A percentile compares a stretch with the other conserved stretches of the same genome.
Evolutionary conservation across 1,284 basidiomycete genomes (phyloP).

Genomic region (Somion occarium): DNA sequence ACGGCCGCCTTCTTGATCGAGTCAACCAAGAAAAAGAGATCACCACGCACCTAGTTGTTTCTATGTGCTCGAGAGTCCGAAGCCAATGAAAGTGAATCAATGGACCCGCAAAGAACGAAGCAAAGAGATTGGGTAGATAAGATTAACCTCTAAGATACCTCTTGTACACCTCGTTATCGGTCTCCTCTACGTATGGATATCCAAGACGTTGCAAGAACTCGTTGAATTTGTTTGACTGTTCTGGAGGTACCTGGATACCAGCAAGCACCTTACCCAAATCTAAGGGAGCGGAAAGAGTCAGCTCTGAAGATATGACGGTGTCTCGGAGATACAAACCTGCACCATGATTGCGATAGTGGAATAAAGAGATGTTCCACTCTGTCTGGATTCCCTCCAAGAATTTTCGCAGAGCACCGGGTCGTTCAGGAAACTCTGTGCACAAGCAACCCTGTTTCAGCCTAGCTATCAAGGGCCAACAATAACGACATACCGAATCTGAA

Average conservation of each 20-base stretch:
- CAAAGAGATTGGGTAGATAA: too few species aligned
- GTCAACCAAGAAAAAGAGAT: too few species aligned
- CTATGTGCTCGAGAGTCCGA: too few species aligned
- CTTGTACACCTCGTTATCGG: conserved; percentile 83
- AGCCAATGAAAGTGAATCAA: too few species aligned
- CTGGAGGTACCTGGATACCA: conserved; percentile 85
- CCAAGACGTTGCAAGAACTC: conserved; percentile 75
- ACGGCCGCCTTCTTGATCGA: conserved; percentile 47
- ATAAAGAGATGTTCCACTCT: conserved; percentile 94
- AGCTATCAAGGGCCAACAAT: not conserved
- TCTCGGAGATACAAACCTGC: conserved; percentile 58
- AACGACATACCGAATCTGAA: conserved; percentile 83
- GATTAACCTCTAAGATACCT: conserved; percentile 50
- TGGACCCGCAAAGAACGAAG: too few species aligned
- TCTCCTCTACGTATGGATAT: conserved; percentile 92
- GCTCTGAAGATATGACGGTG: conserved; percentile 4
- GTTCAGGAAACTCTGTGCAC: conserved; percentile 87
- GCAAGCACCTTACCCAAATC: conserved; percentile 91
- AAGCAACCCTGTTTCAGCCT: not conserved
- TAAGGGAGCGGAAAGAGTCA: conserved; percentile 28
- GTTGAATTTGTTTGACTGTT: conserved; percentile 64
- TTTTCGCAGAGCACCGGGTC: conserved; percentile 87
- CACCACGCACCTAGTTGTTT: too few species aligned
- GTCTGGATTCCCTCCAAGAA: conserved; percentile 82
- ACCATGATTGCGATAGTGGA: conserved; percentile 98